Percentiles rank a stretch among this genome's conserved stretches.
Conservation (phyloP, 768 basidiomycete species). For the Baorangia bicolor region DNA sequence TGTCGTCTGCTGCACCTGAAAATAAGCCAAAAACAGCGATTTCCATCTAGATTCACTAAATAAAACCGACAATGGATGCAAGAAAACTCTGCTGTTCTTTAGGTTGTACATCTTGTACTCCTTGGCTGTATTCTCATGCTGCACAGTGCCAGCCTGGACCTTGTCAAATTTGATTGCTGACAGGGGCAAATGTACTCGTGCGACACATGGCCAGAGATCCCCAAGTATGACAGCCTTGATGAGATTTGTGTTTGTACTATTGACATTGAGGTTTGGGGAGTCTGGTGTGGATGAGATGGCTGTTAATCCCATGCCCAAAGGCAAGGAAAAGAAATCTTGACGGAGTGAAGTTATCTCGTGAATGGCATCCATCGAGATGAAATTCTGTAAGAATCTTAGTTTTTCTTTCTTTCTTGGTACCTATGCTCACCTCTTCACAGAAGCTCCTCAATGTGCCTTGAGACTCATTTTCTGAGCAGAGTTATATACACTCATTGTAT, state of each 20-base stretch:
- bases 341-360: constrained; percentile 79
- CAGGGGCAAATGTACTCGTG: constrained; percentile 69
- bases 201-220: constrained; percentile 84
- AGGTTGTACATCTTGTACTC: constrained; percentile 85
- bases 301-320: constrained; percentile 71
- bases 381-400: constrained; percentile 53
- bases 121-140: constrained; percentile 79
- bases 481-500: constrained; percentile 59
- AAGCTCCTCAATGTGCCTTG: constrained; percentile 50
- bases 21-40: constrained; percentile 79
- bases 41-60: constrained; percentile 75
- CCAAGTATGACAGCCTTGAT: constrained; percentile 84
- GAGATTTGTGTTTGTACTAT: constrained; percentile 67
- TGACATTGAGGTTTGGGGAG: constrained; percentile 56
- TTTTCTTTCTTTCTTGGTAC: neutral
- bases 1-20: constrained; percentile 75
- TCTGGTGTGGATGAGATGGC: constrained; percentile 45
- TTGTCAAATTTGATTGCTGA: constrained; percentile 82
- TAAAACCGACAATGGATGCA: constrained; percentile 80
- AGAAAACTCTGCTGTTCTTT: constrained; percentile 60
- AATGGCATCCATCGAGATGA: constrained; percentile 70
- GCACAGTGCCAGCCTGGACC: constrained; percentile 78
- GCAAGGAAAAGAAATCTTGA: constrained; percentile 70
- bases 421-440: constrained; percentile 59
- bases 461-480: constrained; percentile 51